Conservation (phyloP, 2,329 filamentous ascomycete species). For the Dothideomycetes sp. region DNA sequence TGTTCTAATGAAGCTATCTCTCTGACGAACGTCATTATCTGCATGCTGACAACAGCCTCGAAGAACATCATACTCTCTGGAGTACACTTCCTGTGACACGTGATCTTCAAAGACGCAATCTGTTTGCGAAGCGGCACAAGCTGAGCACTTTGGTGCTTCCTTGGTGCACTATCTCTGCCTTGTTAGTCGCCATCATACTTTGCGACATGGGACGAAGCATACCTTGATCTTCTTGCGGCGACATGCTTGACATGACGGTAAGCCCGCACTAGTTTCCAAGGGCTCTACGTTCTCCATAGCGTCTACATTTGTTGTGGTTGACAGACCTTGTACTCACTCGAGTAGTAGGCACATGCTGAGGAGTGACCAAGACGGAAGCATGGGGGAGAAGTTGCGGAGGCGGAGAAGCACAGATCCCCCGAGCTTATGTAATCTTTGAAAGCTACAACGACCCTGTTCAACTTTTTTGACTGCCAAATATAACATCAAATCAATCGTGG, state of each 20-base stretch:
- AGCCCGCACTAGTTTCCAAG: too few species aligned
- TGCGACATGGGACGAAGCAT: background rate
- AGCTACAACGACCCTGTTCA: too few species aligned
- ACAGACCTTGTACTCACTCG: too few species aligned
- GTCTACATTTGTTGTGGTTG: too few species aligned
- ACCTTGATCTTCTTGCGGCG: background rate
- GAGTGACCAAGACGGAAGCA: too few species aligned
- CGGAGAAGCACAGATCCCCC: too few species aligned
- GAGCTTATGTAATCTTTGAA: too few species aligned
- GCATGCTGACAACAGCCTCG: too few species aligned
- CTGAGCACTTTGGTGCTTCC: conserved; percentile 14
- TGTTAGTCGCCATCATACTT: conserved; percentile 1
- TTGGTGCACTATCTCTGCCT: conserved; percentile 15
- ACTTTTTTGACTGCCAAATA: background rate
- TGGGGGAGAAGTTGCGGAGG: too few species aligned
- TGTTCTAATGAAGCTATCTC: conserved; percentile 14
- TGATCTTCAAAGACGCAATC: conserved; percentile 16
- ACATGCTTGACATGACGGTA: background rate
- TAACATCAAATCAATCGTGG: too few species aligned
- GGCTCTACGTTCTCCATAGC: too few species aligned
- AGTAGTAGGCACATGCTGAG: too few species aligned
- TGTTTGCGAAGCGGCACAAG: conserved; percentile 13
- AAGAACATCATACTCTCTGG: conserved; percentile 14
- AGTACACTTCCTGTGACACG: conserved; percentile 14
- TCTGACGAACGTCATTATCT: background rate